Conservation (phyloP, 495 filamentous ascomycete species). For the Aspergillus funiculosus region DNA sequence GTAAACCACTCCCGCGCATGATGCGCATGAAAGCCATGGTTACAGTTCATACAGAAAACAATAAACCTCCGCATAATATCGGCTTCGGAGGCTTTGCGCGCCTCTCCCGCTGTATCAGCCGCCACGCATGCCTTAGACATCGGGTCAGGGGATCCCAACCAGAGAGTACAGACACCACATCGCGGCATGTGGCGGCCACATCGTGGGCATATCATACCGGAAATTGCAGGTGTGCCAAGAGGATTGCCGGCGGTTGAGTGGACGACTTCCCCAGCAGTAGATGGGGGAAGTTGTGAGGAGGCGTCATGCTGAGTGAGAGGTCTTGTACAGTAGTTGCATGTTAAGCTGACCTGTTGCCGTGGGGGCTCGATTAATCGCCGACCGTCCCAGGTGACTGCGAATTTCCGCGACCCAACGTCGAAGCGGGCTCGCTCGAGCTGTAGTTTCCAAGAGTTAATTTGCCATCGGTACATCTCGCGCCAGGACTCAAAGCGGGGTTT, state of each 20-base stretch:
- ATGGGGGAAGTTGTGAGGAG: slow-evolving; percentile 33
- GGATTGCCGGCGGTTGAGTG: slow-evolving; percentile 38
- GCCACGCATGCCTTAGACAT: slow-evolving; percentile 50
- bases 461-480: slow-evolving; percentile 73
- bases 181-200: slow-evolving; percentile 85
- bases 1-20: slow-evolving; percentile 87
- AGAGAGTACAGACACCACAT: slow-evolving; percentile 80
- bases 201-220: slow-evolving; percentile 64
- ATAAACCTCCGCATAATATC: slow-evolving; percentile 50
- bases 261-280: slow-evolving; percentile 29
- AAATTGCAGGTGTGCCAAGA: slow-evolving; percentile 33
- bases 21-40: slow-evolving; percentile 83
- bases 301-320: slow-evolving; percentile 42
- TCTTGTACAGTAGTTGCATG: slow-evolving; percentile 75
- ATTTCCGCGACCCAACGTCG: slow-evolving; percentile 51
- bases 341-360: slow-evolving; percentile 70
- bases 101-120: slow-evolving; percentile 40
- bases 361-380: slow-evolving; percentile 58
- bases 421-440: slow-evolving; percentile 60
- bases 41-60: slow-evolving; percentile 81
- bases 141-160: slow-evolving; percentile 75
- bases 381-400: slow-evolving; percentile 58
- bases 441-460: slow-evolving; percentile 70
- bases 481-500: slow-evolving; percentile 64
- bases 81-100: slow-evolving; percentile 25